Base-by-base conservation (phyloP, 1,284 basidiomycete species). In the Heterobasidion parviporum region DNA sequence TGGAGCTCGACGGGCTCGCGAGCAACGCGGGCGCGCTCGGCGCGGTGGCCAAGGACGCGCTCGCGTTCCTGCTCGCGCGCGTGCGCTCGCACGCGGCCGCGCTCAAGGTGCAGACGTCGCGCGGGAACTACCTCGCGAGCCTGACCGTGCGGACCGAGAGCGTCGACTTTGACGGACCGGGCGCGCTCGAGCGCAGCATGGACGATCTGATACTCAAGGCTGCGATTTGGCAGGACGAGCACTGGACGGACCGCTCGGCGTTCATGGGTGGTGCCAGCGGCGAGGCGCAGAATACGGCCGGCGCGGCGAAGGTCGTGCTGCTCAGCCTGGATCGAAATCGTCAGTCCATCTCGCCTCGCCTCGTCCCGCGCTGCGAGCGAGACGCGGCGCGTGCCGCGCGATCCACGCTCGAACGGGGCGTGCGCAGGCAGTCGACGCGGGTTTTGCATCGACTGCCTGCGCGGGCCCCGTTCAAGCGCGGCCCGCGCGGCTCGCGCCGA, bases 191-290 rank as follows among this genome's bases (percentile, higher is more conserved):
- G 52, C 78, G 89, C 36, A 92, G 81, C 59, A 94, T 98, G 87
- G 96, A 99, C 68, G 95, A 98, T 67, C 78, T 97, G 53, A 98
- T 98, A 59, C 78, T 99, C 46, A 87, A 90, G 63, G 89, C 94
- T 18, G 92, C 92, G 9, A 78, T 88, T 50, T 98, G 94, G 91
- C 96, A 98, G 68, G 81, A 87, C 53, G 87, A 93, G 50, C 92
- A 98, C 66, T 98, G 94, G 84, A 76, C 87, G 20, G 92, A 97
- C 71, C 83, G 94, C 12, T 85, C 90, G 0, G 74, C 74, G 16
- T 73, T 92, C 67, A 76, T 96, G 53, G 81, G 81, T 54, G 70
- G 68, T 32, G 64, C 65, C 41, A 64, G 62, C 12, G 60, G 64
- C 8, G 60, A 67, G 2, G 64, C 49, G 26, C 62, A 68, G 50